Conservation (phyloP, 1,139 yeast species). For the Yamadazyma taylorii region DNA sequence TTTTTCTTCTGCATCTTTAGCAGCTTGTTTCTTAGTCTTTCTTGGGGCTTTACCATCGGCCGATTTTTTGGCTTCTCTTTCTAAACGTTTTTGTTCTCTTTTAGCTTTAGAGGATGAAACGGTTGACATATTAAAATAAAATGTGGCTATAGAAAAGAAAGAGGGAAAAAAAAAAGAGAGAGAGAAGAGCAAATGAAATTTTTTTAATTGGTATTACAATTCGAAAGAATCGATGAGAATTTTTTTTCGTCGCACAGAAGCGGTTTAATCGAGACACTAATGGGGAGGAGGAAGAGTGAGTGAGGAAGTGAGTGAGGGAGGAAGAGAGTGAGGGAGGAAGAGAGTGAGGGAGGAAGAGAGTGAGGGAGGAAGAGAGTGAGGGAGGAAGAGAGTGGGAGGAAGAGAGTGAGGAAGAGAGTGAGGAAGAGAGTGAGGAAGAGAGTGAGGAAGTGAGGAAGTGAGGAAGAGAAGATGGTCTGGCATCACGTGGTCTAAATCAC, state of each 20-base stretch:
- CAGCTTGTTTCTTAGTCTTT: constrained; percentile 55
- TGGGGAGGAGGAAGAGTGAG: too few species aligned
- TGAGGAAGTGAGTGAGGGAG: too few species aligned
- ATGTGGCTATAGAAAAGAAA: constrained; percentile 3
- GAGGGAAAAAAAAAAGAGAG: not conserved
- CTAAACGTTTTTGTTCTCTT: constrained; percentile 83
- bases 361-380: too few species aligned
- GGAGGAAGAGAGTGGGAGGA: too few species aligned
- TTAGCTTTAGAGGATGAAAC: constrained; percentile 93
- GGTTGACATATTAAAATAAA: constrained; percentile 31
- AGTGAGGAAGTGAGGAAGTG: too few species aligned
- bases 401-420: too few species aligned
- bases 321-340: too few species aligned
- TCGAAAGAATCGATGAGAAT: constrained; percentile 11
- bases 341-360: too few species aligned
- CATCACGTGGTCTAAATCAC: too few species aligned
- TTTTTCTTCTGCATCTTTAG: constrained; percentile 58
- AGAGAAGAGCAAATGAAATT: constrained; percentile 4
- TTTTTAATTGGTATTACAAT: not conserved
- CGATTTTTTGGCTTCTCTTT: constrained; percentile 62
- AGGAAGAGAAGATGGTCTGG: too few species aligned
- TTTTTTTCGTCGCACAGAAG: constrained; percentile 5
- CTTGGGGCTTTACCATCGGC: constrained; percentile 75
- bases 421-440: too few species aligned
- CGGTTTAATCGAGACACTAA: constrained; percentile 1